Conservation (phyloP, 2,329 filamentous ascomycete genomes). For the Aspergillus luchuensis region DNA sequence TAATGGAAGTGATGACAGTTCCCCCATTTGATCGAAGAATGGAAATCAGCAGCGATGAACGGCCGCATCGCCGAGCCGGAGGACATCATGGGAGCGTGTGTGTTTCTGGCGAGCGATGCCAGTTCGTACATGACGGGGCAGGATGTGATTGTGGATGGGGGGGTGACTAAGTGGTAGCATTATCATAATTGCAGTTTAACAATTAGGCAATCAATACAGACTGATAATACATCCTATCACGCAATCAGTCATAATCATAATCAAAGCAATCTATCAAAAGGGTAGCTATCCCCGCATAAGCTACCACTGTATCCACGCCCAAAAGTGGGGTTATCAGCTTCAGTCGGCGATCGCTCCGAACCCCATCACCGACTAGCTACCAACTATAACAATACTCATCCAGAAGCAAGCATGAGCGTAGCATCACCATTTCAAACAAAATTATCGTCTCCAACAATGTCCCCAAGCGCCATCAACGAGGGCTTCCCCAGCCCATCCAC, state of each 20-base stretch:
- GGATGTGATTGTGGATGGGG: constrained; percentile 52
- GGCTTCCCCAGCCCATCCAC: constrained; percentile 22
- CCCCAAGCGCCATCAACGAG: constrained; percentile 31
- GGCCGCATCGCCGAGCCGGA: constrained; percentile 51
- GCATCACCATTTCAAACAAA: constrained; percentile 27
- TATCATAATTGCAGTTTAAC: neutral
- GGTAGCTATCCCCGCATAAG: too few species aligned
- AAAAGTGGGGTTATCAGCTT: neutral
- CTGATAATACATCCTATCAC: too few species aligned
- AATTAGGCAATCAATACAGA: too few species aligned
- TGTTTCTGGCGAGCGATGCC: constrained; percentile 53
- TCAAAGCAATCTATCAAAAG: too few species aligned
- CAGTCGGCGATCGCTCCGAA: neutral
- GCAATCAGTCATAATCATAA: too few species aligned
- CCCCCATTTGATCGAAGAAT: constrained; percentile 50
- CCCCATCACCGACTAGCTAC: constrained; percentile 39
- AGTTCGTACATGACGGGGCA: constrained; percentile 50
- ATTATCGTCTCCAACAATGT: constrained; percentile 22
- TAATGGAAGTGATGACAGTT: constrained; percentile 32
- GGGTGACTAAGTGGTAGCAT: constrained; percentile 42
- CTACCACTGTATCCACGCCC: too few species aligned
- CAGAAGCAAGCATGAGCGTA: constrained; percentile 32
- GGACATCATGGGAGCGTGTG: constrained; percentile 53
- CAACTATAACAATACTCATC: neutral
- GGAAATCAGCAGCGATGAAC: constrained; percentile 55